Evolutionary conservation across 2,329 filamentous ascomycete species (phyloP).

Genomic region (Paracoccidioides lutzii): DNA sequence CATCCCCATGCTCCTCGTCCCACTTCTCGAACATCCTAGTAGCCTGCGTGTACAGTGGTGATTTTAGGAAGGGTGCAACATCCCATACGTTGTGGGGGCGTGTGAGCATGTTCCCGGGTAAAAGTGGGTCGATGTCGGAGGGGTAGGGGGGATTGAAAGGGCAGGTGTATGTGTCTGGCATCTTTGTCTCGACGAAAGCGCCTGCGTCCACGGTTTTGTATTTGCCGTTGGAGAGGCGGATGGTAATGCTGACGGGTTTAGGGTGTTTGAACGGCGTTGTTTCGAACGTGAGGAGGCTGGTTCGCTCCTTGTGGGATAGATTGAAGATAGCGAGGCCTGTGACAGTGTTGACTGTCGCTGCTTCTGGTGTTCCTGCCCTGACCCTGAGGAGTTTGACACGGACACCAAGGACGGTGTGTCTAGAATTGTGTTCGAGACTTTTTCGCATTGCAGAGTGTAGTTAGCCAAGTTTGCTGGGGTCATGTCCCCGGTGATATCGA

Average conservation of each 20-base stretch:
- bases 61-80: not conserved
- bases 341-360: not conserved
- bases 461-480: constrained; percentile 16
- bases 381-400: not conserved
- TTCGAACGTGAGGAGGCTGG: constrained; percentile 17
- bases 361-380: not conserved
- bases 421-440: not conserved
- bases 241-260: constrained; percentile 14
- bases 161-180: not conserved
- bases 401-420: not conserved
- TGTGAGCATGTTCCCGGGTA: not conserved
- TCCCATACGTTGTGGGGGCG: not conserved
- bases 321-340: constrained; percentile 19
- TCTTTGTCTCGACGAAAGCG: constrained; percentile 10
- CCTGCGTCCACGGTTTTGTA: constrained; percentile 16
- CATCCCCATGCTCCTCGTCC: not conserved
- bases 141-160: not conserved
- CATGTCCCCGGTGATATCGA: constrained; percentile 17
- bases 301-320: constrained; percentile 15
- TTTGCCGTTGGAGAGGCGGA: constrained; percentile 11
- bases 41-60: not conserved
- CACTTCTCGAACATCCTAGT: not conserved
- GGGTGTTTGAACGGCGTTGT: constrained; percentile 10
- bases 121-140: not conserved
- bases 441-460: constrained; percentile 15